Evolutionary conservation across 2,329 filamentous ascomycete species (phyloP).

Genomic region (Botrytis deweyae): DNA sequence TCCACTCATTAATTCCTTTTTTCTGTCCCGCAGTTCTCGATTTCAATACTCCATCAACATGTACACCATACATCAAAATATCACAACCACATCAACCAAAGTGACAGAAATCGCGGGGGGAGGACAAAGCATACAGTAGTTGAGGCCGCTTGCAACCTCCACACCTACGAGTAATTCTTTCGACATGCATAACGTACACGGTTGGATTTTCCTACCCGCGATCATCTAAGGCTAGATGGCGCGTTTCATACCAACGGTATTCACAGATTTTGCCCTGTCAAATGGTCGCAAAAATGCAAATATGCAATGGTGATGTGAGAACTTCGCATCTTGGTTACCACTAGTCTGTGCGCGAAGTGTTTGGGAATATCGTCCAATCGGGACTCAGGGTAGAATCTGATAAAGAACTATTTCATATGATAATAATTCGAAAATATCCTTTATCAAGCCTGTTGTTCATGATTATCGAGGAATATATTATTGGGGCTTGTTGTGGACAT

Average conservation of each 20-base stretch:
- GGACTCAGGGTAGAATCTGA: background rate
- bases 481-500: background rate
- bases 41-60: background rate
- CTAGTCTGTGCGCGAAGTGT: conserved; percentile 21
- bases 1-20: background rate
- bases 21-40: conserved; percentile 8
- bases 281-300: conserved; percentile 1
- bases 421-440: background rate
- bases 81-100: background rate
- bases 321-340: conserved; percentile 9
- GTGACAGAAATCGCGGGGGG: conserved; percentile 4
- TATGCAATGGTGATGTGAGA: background rate
- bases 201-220: background rate
- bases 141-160: background rate
- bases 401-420: background rate
- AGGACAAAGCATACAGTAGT: background rate
- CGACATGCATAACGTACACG: conserved; percentile 4
- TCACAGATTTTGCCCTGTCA: background rate
- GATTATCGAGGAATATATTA: background rate
- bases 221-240: background rate
- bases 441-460: background rate
- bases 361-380: conserved; percentile 9
- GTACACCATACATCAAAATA: background rate
- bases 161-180: background rate
- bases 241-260: conserved; percentile 4